Evolutionary conservation across 352 stramenopile species (phyloP).

Genomic region (Pythium coloratum): DNA sequence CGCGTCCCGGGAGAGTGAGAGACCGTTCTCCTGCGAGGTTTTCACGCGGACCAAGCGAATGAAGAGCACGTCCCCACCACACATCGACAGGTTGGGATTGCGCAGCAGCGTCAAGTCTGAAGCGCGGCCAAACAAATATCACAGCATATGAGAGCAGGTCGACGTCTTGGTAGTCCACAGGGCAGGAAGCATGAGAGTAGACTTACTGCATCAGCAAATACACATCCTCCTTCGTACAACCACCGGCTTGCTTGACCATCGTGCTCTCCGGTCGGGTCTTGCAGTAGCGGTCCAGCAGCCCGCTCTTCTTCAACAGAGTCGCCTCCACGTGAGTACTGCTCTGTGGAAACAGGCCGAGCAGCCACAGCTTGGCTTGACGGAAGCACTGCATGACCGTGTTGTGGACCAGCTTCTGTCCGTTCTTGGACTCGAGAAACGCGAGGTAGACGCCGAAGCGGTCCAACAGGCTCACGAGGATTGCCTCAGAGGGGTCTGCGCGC

Average conservation of each 20-base stretch:
- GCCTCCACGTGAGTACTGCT: conserved; percentile 5
- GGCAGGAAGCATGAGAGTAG: not conserved
- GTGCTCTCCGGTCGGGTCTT: not conserved
- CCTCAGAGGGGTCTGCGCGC: no score
- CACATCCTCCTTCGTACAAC: not conserved
- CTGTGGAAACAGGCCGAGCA: conserved; percentile 19
- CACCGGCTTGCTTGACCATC: not conserved
- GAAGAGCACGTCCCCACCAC: conserved; percentile 7
- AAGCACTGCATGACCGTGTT: conserved; percentile 23
- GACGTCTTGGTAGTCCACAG: conserved; percentile 23
- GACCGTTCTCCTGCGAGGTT: conserved; percentile 13
- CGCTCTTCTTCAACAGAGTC: not conserved
- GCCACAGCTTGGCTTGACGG: conserved; percentile 18
- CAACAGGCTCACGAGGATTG: conserved; percentile 6
- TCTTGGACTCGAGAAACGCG: conserved; percentile 9
- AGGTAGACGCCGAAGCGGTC: conserved; percentile 24
- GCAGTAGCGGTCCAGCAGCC: not conserved
- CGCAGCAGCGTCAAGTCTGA: conserved; percentile 29
- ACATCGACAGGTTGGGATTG: conserved; percentile 21
- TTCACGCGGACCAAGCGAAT: conserved; percentile 14
- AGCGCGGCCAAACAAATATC: conserved; percentile 31
- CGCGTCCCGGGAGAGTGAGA: conserved; percentile 12
- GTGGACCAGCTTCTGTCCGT: not conserved
- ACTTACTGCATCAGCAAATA: not conserved
- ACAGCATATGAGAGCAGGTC: conserved; percentile 24